Conservation (phyloP, 2,329 filamentous ascomycete genomes). For the Camillea tinctor region DNA sequence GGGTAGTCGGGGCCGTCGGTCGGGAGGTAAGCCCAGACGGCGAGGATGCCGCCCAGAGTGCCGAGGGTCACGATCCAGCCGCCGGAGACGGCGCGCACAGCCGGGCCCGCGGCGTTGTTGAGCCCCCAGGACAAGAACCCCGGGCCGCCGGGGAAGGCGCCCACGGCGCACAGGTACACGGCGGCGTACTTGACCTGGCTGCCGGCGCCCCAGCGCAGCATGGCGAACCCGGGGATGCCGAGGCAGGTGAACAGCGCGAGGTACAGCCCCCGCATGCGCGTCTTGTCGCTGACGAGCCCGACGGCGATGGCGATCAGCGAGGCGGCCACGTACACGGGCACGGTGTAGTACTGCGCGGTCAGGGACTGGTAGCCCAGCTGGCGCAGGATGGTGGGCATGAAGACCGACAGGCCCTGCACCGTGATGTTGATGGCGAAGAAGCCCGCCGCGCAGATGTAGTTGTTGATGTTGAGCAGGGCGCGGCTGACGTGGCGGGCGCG, state of each 20-base stretch:
- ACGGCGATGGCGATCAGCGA: slow-evolving; percentile 40
- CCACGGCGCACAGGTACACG: slow-evolving; percentile 54
- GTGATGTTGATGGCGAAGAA: slow-evolving; percentile 63
- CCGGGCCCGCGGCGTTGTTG: slow-evolving; percentile 57
- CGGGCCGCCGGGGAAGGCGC: slow-evolving; percentile 57
- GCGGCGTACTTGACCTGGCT: slow-evolving; percentile 44
- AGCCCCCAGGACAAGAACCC: slow-evolving; percentile 58
- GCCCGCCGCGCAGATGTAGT: slow-evolving; percentile 56
- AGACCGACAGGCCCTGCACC: slow-evolving; percentile 53
- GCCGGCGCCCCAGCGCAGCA: slow-evolving; percentile 45
- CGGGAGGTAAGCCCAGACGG: slow-evolving; percentile 53
- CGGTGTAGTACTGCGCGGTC: slow-evolving; percentile 43
- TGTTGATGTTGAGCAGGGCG: slow-evolving; percentile 56
- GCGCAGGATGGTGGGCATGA: slow-evolving; percentile 47
- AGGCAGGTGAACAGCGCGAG: slow-evolving; percentile 40
- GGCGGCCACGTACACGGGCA: slow-evolving; percentile 44
- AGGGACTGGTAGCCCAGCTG: slow-evolving; percentile 41
- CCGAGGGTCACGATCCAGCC: slow-evolving; percentile 56
- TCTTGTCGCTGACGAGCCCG: slow-evolving; percentile 42
- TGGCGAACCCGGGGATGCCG: slow-evolving; percentile 49
- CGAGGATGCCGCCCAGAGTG: slow-evolving; percentile 55
- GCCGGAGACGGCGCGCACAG: slow-evolving; percentile 54
- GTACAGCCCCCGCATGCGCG: slow-evolving; percentile 41
- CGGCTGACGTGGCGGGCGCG: slow-evolving; percentile 47
- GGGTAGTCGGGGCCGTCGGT: slow-evolving; percentile 46